phyloP scores from a whole-genome alignment of 371 early-diverging fungal species.

The Funneliformis caledonium region DNA sequence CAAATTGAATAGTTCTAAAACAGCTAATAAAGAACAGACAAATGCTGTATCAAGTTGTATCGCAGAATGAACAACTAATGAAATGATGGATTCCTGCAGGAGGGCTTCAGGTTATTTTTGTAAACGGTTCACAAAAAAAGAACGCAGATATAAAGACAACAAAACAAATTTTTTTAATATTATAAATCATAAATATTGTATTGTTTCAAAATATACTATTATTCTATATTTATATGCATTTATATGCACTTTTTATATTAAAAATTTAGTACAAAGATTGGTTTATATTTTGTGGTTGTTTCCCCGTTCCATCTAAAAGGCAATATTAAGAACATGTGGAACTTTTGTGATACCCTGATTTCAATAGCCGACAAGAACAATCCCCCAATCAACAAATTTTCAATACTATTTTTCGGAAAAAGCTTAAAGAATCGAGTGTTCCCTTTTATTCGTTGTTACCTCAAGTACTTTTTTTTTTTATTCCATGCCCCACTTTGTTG shows the following conservation, averaged over 20 bases:
- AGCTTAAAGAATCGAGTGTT: not conserved
- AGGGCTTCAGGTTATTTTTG: not conserved
- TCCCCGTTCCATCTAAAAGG: not conserved
- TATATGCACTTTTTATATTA: not conserved
- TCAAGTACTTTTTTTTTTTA: slow-evolving; percentile 1
- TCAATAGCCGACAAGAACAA: not conserved
- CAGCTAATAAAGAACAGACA: not conserved
- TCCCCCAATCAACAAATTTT: not conserved
- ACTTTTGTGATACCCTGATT: slow-evolving; percentile 2
- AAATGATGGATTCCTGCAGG: not conserved
- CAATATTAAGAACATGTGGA: not conserved
- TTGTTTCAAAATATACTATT: not conserved
- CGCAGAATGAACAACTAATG: not conserved
- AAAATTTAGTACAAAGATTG: not conserved
- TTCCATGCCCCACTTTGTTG: not conserved
- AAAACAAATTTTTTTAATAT: too few species aligned
- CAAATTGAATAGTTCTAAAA: not conserved
- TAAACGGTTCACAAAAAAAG: not conserved
- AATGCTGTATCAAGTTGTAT: not conserved
- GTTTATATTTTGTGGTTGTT: not conserved
- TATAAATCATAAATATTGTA: not conserved
- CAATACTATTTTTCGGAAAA: not conserved
- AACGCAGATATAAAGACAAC: too few species aligned
- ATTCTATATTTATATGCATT: not conserved
- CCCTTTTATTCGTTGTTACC: slow-evolving; percentile 10